These are phyloP conservation scores for Rhodotorula diobovata DNA, from an alignment of 768 basidiomycete species.

Conservation along the genomic window DNA sequence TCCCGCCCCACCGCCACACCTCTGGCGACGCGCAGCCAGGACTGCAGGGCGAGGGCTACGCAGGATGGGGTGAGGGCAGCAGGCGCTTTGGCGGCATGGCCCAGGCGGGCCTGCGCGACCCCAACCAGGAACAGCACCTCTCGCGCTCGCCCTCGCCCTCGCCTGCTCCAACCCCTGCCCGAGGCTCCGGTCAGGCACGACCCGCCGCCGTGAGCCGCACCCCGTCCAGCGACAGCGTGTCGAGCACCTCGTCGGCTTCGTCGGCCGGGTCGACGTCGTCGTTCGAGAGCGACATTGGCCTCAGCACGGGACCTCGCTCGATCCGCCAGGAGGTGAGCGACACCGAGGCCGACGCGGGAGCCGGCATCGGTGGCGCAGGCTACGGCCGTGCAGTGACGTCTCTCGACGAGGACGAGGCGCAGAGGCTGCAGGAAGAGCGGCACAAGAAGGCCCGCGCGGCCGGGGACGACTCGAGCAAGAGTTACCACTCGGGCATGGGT, in stretches of 20 bases:
- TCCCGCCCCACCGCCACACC: neutral
- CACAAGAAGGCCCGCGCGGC: neutral
- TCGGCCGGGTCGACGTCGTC: neutral
- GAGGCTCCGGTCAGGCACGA: too few species aligned
- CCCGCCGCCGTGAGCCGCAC: neutral
- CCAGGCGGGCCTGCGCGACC: constrained; percentile 9
- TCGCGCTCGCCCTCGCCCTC: neutral
- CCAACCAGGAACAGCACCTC: neutral
- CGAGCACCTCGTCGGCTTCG: neutral
- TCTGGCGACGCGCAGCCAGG: neutral
- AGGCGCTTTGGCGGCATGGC: constrained; percentile 31
- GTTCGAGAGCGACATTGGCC: neutral
- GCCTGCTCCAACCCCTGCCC: neutral
- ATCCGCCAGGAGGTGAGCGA: neutral
- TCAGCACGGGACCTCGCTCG: neutral
- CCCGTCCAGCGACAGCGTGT: neutral
- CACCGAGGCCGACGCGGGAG: neutral
- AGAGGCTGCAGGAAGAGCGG: neutral
- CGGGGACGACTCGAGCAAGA: constrained; percentile 1
- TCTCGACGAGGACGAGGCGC: constrained; percentile 1
- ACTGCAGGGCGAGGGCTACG: neutral
- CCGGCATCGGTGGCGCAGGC: constrained; percentile 1
- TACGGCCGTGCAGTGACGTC: neutral
- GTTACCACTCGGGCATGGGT: constrained; percentile 15
- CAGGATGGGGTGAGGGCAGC: constrained; percentile 19